These are phyloP conservation scores for Colletotrichum sp. DNA, from an alignment of 2,329 filamentous ascomycete species.

Conservation along the genomic window DNA sequence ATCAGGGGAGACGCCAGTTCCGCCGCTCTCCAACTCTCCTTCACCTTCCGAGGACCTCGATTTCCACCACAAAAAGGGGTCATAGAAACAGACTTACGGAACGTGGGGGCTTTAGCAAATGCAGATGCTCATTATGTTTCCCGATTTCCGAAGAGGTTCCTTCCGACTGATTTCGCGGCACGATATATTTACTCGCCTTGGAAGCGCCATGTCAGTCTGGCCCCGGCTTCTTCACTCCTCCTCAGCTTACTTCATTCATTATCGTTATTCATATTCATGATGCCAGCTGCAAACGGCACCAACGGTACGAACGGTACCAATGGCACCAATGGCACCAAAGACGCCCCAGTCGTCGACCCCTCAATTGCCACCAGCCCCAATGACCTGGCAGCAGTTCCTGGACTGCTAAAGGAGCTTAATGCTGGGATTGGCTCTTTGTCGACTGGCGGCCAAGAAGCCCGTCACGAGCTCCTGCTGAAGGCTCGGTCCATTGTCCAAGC, in stretches of 20 bases:
- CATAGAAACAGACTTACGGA: background rate
- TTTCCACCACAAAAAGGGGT: background rate
- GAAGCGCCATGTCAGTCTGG: background rate
- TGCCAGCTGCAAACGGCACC: background rate
- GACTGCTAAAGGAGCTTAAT: constrained; percentile 14
- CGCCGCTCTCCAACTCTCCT: background rate
- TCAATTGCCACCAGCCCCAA: constrained; percentile 22
- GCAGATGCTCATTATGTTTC: background rate
- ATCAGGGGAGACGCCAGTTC: background rate
- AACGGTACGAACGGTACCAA: background rate
- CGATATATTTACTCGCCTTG: background rate
- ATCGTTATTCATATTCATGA: background rate
- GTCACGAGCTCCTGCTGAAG: constrained; percentile 35
- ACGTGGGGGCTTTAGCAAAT: background rate
- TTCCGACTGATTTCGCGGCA: background rate
- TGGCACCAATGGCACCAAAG: background rate
- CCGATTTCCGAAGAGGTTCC: background rate
- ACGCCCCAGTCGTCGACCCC: background rate
- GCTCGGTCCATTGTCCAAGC: constrained; percentile 35
- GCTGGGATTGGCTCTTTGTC: background rate
- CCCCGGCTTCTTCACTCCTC: background rate
- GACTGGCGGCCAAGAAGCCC: constrained; percentile 3
- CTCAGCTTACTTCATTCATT: background rate
- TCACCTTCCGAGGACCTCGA: background rate
- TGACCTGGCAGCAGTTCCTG: constrained; percentile 16